These are phyloP conservation scores for Hondaea fermentalgiana DNA, from an alignment of 108 stramenopile species.

Conservation along the genomic window DNA sequence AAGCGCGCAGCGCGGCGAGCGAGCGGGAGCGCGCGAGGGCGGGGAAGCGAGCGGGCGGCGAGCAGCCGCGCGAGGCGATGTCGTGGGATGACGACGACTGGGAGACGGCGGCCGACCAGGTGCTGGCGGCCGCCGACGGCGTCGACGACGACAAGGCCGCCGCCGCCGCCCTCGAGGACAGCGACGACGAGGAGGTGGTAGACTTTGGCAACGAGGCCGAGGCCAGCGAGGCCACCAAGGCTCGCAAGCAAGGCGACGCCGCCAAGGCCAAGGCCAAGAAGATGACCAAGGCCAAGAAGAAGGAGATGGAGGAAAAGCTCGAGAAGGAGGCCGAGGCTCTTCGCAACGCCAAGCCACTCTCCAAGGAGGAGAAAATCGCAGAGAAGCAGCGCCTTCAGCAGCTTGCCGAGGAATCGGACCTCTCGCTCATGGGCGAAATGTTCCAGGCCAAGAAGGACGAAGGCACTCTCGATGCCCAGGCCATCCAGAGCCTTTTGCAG, in stretches of 20 bases:
- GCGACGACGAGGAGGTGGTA: conserved; percentile 12
- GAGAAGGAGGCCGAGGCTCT: background rate
- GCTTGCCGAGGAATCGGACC: background rate
- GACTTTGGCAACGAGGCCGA: background rate
- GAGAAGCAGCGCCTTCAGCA: conserved; percentile 13
- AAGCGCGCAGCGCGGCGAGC: too few species aligned
- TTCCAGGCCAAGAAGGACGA: conserved; percentile 1
- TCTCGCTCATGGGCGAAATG: background rate
- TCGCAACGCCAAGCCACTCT: background rate
- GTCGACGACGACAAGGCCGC: background rate
- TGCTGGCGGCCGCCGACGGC: background rate
- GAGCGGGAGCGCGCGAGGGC: background rate
- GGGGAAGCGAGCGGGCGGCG: background rate
- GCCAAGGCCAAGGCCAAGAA: background rate
- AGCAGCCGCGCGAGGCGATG: background rate
- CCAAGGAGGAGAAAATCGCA: conserved; percentile 1
- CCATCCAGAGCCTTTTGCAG: conserved; percentile 8
- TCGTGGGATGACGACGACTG: conserved; percentile 17
- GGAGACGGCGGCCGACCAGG: background rate
- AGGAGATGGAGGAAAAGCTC: background rate
- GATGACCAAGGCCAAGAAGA: background rate
- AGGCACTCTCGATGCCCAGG: background rate
- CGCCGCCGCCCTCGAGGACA: background rate
- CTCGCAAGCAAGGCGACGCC: background rate
- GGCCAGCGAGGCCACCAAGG: background rate